Conservation (phyloP, 75 land plant species). For the Cunninghamia lanceolata region DNA sequence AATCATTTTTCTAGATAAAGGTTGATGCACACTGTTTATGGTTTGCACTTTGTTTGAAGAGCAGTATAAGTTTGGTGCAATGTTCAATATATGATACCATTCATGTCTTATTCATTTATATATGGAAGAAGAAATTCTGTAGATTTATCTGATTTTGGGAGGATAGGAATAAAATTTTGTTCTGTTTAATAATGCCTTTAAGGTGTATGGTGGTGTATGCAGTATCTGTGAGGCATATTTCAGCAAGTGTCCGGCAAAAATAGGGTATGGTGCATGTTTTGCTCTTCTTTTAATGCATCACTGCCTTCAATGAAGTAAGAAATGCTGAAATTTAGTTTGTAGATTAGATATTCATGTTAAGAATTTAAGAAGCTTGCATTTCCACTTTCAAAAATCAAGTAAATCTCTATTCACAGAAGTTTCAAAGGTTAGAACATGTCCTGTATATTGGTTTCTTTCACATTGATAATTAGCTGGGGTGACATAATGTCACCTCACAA, state of each 20-base stretch:
- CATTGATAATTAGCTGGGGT: background rate
- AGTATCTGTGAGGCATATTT: constrained; percentile 98
- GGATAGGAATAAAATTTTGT: background rate
- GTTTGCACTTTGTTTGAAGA: background rate
- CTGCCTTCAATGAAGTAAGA: background rate
- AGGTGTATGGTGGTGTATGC: constrained; percentile 13
- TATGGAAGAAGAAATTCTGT: background rate
- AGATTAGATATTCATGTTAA: background rate
- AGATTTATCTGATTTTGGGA: background rate
- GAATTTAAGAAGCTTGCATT: background rate
- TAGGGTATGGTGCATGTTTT: constrained; percentile 52
- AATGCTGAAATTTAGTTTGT: background rate
- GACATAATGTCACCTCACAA: too few species aligned
- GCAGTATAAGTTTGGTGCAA: background rate
- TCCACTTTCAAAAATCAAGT: background rate
- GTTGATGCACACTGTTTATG: background rate
- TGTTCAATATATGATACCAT: background rate
- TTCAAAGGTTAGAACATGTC: background rate
- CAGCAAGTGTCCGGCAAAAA: constrained; percentile 78
- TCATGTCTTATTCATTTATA: background rate
- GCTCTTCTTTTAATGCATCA: background rate
- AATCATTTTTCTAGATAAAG: too few species aligned
- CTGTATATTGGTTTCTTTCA: background rate
- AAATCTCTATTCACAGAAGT: background rate
- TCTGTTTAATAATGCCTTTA: background rate